Evolutionary conservation across 2,329 filamentous ascomycete genomes (phyloP).

Genomic region (Cadophora malorum): DNA sequence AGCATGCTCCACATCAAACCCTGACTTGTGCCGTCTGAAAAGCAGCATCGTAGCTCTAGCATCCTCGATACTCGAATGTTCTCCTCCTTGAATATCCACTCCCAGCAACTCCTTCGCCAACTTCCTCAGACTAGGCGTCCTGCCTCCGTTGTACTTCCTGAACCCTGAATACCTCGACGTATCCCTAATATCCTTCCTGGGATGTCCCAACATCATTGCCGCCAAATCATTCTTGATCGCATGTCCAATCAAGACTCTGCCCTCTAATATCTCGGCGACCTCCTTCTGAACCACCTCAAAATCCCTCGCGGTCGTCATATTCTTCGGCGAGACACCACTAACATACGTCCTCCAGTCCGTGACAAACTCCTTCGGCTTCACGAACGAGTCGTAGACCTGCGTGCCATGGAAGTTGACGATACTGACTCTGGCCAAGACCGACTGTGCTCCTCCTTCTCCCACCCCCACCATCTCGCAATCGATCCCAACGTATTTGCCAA

Average conservation of each 20-base stretch:
- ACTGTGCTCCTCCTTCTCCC: slow-evolving; percentile 71
- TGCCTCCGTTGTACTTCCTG: slow-evolving; percentile 69
- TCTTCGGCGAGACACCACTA: slow-evolving; percentile 78
- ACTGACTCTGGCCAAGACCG: slow-evolving; percentile 84
- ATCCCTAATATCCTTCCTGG: slow-evolving; percentile 79
- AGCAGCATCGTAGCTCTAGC: slow-evolving; percentile 89
- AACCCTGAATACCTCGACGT: slow-evolving; percentile 81
- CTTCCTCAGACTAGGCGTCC: slow-evolving; percentile 69
- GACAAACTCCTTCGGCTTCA: slow-evolving; percentile 77
- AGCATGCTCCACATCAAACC: slow-evolving; percentile 82
- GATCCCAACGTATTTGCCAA: slow-evolving; percentile 90
- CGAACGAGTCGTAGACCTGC: slow-evolving; percentile 93
- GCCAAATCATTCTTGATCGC: slow-evolving; percentile 79
- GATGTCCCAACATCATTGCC: slow-evolving; percentile 79
- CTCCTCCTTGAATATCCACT: slow-evolving; percentile 67
- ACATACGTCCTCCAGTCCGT: slow-evolving; percentile 90
- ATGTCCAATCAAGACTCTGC: slow-evolving; percentile 81
- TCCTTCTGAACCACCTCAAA: slow-evolving; percentile 81
- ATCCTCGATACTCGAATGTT: slow-evolving; percentile 76
- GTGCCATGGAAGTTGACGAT: slow-evolving; percentile 93
- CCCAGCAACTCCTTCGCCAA: slow-evolving; percentile 63
- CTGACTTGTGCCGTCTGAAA: slow-evolving; percentile 81
- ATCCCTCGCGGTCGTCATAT: slow-evolving; percentile 71
- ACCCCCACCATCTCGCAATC: slow-evolving; percentile 99
- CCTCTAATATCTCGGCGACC: slow-evolving; percentile 71